Evolutionary conservation across 192 early-diverging fungal species (phyloP).

Genomic region (Jimgerdemannia flammicorona): DNA sequence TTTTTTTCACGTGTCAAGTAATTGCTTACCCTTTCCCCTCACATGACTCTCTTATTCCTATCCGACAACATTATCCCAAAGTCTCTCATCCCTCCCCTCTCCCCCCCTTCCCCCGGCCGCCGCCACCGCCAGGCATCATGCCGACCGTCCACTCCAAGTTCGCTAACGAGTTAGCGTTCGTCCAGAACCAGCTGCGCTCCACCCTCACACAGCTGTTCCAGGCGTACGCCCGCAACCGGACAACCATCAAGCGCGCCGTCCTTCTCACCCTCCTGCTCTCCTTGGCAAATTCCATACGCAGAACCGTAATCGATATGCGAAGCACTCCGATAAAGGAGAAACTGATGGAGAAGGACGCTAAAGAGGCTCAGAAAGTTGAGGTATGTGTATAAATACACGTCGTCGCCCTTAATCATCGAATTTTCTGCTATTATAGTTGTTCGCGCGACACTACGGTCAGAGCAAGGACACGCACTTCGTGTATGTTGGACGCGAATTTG

Average conservation of each 20-base stretch:
- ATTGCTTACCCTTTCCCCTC: too few relatives aligned
- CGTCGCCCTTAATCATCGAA: too few relatives aligned
- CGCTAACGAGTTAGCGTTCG: constrained; percentile 9
- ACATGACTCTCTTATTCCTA: constrained; percentile 6
- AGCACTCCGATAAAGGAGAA: constrained; percentile 4
- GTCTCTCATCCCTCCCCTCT: background rate
- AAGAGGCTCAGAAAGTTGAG: constrained; percentile 29
- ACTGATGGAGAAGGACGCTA: background rate
- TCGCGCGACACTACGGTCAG: too few relatives aligned
- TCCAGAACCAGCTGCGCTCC: background rate
- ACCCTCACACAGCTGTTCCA: background rate
- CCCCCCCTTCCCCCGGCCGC: background rate
- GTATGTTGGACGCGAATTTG: too few relatives aligned
- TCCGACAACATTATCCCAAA: too few relatives aligned
- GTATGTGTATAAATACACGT: background rate
- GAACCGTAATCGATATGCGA: constrained; percentile 10
- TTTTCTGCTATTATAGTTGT: too few relatives aligned
- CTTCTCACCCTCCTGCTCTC: constrained; percentile 31
- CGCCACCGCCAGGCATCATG: constrained; percentile 1
- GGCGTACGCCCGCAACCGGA: constrained; percentile 30
- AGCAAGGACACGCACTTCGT: too few relatives aligned
- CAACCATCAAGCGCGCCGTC: constrained; percentile 33
- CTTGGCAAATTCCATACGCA: constrained; percentile 14
- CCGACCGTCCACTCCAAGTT: constrained; percentile 28
- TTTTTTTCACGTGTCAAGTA: background rate